These are phyloP conservation scores for Sporothrix euskadiensis DNA, from an alignment of 2,329 filamentous ascomycete species.

Conservation along the genomic window DNA sequence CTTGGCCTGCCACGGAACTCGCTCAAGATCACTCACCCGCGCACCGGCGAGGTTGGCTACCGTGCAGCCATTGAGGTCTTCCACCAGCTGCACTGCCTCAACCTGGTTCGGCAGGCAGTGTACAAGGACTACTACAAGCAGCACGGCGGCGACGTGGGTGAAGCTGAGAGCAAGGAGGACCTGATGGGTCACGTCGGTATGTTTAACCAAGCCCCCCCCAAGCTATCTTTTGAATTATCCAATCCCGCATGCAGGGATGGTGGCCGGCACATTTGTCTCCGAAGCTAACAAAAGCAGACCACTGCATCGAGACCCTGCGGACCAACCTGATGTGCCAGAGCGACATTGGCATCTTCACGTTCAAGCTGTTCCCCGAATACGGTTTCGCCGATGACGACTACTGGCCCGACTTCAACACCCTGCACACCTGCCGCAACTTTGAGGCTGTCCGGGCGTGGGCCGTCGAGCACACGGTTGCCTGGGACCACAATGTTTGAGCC, in stretches of 20 bases:
- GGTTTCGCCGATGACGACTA: conserved; percentile 46
- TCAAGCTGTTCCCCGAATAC: conserved; percentile 50
- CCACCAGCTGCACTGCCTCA: conserved; percentile 56
- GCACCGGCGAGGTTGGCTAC: conserved; percentile 58
- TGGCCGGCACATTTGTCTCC: not conserved
- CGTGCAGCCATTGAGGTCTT: conserved; percentile 61
- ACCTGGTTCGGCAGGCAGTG: conserved; percentile 50
- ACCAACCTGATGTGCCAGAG: conserved; percentile 57
- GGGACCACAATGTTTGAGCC: conserved; percentile 38
- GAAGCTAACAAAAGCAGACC: conserved; percentile 41
- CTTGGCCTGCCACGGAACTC: conserved; percentile 55
- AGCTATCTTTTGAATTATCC: not conserved
- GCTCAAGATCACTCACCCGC: conserved; percentile 57
- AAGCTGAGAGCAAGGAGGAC: conserved; percentile 44
- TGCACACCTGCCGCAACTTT: conserved; percentile 57
- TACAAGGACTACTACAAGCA: conserved; percentile 53
- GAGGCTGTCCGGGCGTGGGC: conserved; percentile 55
- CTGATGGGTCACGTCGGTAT: conserved; percentile 48
- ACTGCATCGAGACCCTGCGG: conserved; percentile 56
- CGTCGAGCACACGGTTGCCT: conserved; percentile 51
- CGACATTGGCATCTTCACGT: conserved; percentile 57
- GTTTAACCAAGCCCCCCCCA: conserved; percentile 21
- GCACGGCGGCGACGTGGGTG: conserved; percentile 49
- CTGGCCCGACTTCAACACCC: conserved; percentile 57
- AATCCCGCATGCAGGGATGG: not conserved